Evolutionary conservation across 345 rosid species (phyloP).

Genomic region (Zanthoxylum bungeanum): DNA sequence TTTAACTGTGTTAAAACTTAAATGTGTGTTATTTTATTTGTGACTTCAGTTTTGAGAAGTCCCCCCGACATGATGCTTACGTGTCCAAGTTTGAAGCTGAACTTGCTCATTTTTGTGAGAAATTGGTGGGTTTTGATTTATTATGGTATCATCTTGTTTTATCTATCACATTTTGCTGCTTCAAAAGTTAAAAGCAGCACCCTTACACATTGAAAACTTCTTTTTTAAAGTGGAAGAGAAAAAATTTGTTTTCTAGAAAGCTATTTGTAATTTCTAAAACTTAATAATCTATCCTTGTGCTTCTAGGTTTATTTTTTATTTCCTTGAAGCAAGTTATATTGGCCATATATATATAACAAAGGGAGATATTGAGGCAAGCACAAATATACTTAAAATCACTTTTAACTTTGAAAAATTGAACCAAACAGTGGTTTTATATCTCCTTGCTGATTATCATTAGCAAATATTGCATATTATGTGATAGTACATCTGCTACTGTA

Average conservation of each 20-base stretch:
- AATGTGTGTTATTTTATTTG: slow-evolving; percentile 11
- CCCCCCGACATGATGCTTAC: slow-evolving; percentile 71
- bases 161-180: background rate
- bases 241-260: background rate
- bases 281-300: too few relatives aligned
- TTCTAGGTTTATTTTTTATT: too few relatives aligned
- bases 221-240: background rate
- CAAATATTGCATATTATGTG: background rate
- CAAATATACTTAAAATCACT: too few relatives aligned
- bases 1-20: too few relatives aligned
- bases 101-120: slow-evolving; percentile 90
- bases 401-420: background rate
- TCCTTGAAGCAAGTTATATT: too few relatives aligned
- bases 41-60: slow-evolving; percentile 76
- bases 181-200: background rate
- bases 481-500: slow-evolving; percentile 21
- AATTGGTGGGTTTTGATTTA: slow-evolving; percentile 54
- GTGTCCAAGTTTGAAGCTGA: slow-evolving; percentile 89
- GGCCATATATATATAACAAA: too few relatives aligned
- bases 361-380: background rate
- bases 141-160: background rate
- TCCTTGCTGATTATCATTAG: background rate
- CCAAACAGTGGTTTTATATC: background rate
- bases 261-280: background rate
- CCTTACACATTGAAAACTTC: background rate